A percentile compares a stretch with the other conserved stretches of the same genome.
Conservation (phyloP, 805 yeast species). For the Deakozyma indianensis region DNA sequence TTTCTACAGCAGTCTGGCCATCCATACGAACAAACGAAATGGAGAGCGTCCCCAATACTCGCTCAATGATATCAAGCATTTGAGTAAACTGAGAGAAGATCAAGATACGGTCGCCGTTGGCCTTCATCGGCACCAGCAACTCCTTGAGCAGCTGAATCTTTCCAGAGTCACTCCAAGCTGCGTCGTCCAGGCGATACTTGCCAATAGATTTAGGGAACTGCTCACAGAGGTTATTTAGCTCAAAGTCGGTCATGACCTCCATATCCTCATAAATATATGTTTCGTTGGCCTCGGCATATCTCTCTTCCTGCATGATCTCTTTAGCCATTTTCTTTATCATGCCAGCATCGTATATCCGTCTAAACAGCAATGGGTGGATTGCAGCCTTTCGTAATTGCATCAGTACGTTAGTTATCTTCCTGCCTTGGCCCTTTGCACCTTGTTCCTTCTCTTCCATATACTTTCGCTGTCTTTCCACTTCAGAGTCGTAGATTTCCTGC, state of each 20-base stretch:
- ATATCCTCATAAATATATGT: conserved; percentile 80
- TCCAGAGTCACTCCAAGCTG: conserved; percentile 56
- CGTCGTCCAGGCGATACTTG: conserved; percentile 35
- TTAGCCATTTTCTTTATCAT: conserved; percentile 52
- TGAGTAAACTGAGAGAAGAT: conserved; percentile 89
- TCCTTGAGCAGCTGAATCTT: conserved; percentile 47
- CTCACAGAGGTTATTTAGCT: conserved; percentile 59
- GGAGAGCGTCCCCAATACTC: conserved; percentile 45
- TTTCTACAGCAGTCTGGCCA: conserved; percentile 88
- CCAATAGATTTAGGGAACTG: conserved; percentile 54
- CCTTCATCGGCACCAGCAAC: conserved; percentile 43
- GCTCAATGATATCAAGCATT: conserved; percentile 75
- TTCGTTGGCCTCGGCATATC: conserved; percentile 62
- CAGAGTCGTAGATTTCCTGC: conserved; percentile 51
- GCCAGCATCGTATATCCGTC: conserved; percentile 45
- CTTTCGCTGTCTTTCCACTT: conserved; percentile 26
- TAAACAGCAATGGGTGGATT: conserved; percentile 76
- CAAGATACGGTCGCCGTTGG: conserved; percentile 49
- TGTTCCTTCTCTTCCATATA: conserved; percentile 17
- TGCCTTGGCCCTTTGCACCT: conserved; percentile 9
- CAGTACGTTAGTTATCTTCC: conserved; percentile 46
- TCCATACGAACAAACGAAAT: conserved; percentile 74
- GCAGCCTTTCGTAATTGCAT: conserved; percentile 90
- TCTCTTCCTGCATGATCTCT: conserved; percentile 68
- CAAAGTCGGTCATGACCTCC: conserved; percentile 89